Evolutionary conservation across 1,284 basidiomycete genomes (phyloP).

Genomic region (Ceratobasidium sp.): DNA sequence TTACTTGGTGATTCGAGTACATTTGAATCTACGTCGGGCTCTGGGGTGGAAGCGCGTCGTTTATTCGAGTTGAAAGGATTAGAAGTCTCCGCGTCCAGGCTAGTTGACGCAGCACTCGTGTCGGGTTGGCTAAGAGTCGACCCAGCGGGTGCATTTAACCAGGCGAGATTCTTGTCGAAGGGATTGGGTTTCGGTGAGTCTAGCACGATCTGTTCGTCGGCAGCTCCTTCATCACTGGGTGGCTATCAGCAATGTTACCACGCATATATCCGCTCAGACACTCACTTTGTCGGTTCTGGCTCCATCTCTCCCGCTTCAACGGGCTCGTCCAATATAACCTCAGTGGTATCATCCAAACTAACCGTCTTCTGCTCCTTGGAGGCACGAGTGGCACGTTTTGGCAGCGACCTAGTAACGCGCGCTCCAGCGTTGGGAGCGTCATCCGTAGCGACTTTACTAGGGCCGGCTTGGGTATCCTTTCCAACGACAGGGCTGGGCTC

Average conservation of each 20-base stretch:
- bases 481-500: background rate
- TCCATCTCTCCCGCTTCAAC: background rate
- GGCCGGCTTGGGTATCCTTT: background rate
- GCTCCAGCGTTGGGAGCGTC: background rate
- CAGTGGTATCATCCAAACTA: background rate
- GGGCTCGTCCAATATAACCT: background rate
- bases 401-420: conserved; percentile 23
- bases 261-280: conserved; percentile 6
- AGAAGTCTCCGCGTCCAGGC: conserved; percentile 1
- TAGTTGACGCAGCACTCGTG: background rate
- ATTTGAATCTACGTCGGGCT: background rate
- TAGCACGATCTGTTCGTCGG: background rate
- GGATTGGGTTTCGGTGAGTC: background rate
- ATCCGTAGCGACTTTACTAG: background rate
- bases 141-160: background rate
- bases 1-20: conserved; percentile 31
- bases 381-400: conserved; percentile 3
- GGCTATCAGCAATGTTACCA: background rate
- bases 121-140: conserved; percentile 1
- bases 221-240: background rate
- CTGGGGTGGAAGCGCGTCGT: conserved; percentile 28
- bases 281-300: background rate
- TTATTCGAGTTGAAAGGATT: conserved; percentile 13
- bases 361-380: background rate
- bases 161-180: background rate